Evolutionary conservation across 805 yeast genomes (phyloP).

Genomic region (Suhomyces kilbournensis): DNA sequence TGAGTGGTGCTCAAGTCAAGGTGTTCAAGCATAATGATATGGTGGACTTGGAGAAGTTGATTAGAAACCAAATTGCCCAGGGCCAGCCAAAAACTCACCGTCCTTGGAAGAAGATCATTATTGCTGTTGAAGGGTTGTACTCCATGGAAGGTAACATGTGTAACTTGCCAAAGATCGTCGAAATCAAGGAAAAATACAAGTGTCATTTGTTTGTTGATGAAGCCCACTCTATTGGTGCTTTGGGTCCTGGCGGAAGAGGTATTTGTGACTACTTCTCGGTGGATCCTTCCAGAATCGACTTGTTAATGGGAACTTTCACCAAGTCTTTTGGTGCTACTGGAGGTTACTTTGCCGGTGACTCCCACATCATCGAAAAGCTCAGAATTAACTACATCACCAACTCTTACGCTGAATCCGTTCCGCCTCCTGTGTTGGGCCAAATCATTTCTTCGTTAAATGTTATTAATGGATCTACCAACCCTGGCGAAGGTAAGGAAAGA

Average conservation of each 20-base stretch:
- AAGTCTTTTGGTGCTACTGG: constrained; percentile 99
- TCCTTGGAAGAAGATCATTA: constrained; percentile 87
- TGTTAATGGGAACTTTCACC: constrained; percentile 96
- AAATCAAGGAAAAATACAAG: constrained; percentile 77
- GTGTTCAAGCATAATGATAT: constrained; percentile 92
- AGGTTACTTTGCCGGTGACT: constrained; percentile 86
- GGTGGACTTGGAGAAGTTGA: constrained; percentile 67
- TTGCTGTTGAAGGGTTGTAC: constrained; percentile 89
- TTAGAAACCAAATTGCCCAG: constrained; percentile 82
- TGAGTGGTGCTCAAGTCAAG: constrained; percentile 89
- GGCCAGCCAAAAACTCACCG: constrained; percentile 95
- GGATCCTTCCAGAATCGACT: constrained; percentile 71
- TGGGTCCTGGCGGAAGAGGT: constrained; percentile 93
- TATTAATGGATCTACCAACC: constrained; percentile 76
- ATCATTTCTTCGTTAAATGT: constrained; percentile 76
- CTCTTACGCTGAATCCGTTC: constrained; percentile 76
- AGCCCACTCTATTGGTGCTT: constrained; percentile 98
- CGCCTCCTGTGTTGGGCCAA: constrained; percentile 92
- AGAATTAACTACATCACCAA: constrained; percentile 71
- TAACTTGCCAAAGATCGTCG: constrained; percentile 72
- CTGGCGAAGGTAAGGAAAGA: constrained; percentile 92
- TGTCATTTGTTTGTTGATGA: constrained; percentile 92
- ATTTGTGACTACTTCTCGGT: constrained; percentile 90
- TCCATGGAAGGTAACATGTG: constrained; percentile 92
- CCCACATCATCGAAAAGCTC: constrained; percentile 66